A percentile compares a stretch with the other conserved stretches of the same genome.
These are phyloP conservation scores for Elaeis oleifera DNA, from an alignment of 202 grass and related monocot species.

Conservation along the genomic window DNA sequence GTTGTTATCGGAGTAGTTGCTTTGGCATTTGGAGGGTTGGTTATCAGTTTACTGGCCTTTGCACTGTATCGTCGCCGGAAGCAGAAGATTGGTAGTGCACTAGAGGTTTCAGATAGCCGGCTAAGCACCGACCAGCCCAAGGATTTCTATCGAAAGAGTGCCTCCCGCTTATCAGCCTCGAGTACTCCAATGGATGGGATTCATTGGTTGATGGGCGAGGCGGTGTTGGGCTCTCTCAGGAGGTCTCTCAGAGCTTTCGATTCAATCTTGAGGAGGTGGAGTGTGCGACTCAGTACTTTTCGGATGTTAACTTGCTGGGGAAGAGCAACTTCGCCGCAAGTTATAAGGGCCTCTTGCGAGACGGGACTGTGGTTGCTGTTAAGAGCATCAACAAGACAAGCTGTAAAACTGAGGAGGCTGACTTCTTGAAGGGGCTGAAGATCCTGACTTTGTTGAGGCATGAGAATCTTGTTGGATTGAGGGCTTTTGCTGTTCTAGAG, in stretches of 20 bases:
- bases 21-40: conserved; percentile 31
- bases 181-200: conserved; percentile 85
- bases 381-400: conserved; percentile 94
- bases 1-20: conserved; percentile 50
- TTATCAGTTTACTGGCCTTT: conserved; percentile 56
- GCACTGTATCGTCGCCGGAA: conserved; percentile 69
- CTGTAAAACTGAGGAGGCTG: conserved; percentile 87
- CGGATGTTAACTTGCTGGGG: conserved; percentile 76
- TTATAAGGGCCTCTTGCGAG: conserved; percentile 75
- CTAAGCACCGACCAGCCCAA: conserved; percentile 91
- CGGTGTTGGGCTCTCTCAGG: conserved; percentile 43
- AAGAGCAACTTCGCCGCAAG: conserved; percentile 74
- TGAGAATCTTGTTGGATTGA: conserved; percentile 70
- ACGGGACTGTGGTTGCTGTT: conserved; percentile 62
- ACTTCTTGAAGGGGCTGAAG: conserved; percentile 85
- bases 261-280: conserved; percentile 99
- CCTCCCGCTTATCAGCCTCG: conserved; percentile 71
- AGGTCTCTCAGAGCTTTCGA: conserved; percentile 65
- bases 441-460: conserved; percentile 64
- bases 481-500: conserved; percentile 92
- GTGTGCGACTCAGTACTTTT: conserved; percentile 93
- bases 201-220: conserved; percentile 34
- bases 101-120: conserved; percentile 86
- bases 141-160: conserved; percentile 59
- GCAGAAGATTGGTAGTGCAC: conserved; percentile 87